phyloP scores from a whole-genome alignment of 129 eudicot species.

The Centrapalus pauciflorus region DNA sequence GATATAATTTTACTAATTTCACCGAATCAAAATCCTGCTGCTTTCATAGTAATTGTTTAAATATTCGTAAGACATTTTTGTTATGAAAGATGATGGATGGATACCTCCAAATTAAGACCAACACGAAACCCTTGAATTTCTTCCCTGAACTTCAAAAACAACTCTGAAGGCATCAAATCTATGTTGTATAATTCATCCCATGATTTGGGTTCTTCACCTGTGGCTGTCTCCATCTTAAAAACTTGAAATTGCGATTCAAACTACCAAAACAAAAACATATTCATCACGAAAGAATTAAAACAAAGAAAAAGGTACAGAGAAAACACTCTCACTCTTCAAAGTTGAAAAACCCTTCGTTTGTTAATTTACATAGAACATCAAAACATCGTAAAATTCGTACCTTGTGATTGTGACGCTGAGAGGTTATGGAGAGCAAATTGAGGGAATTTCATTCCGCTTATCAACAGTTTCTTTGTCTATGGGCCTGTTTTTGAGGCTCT shows the following conservation, averaged over 20 bases:
- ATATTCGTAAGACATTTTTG: neutral
- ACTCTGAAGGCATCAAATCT: conserved; percentile 79
- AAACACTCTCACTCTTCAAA: no score
- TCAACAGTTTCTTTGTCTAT: neutral
- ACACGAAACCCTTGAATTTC: conserved; percentile 63
- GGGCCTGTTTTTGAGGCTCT: neutral
- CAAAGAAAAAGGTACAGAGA: no score
- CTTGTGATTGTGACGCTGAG: neutral
- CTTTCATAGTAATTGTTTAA: no score
- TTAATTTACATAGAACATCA: no score
- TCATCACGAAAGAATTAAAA: no score
- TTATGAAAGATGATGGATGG: neutral
- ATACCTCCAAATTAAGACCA: conserved; percentile 90
- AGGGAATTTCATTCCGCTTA: neutral
- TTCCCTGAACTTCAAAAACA: conserved; percentile 76
- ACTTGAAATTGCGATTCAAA: neutral
- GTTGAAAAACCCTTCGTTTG: no score
- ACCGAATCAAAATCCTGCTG: neutral
- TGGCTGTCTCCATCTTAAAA: conserved; percentile 23
- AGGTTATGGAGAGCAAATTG: neutral
- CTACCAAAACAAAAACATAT: neutral
- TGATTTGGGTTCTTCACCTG: conserved; percentile 52
- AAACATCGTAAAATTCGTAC: neutral
- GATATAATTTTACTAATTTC: no score
- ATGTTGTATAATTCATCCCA: conserved; percentile 83